phyloP scores from a whole-genome alignment of 257 asterid species.

The Ilex aquifolium region DNA sequence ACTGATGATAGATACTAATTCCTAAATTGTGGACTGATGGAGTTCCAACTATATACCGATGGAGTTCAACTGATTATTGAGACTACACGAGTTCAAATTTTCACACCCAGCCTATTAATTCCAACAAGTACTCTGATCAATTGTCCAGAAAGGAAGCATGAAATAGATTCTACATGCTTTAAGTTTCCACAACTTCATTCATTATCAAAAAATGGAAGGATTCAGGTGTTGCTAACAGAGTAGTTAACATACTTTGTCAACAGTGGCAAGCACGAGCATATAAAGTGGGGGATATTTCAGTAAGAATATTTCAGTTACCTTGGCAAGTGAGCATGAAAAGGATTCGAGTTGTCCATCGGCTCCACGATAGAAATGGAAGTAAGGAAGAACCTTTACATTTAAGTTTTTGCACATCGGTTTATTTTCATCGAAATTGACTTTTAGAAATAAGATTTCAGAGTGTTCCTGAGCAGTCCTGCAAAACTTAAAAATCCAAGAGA shows the following conservation, averaged over 20 bases:
- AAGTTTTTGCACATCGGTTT: constrained; percentile 88
- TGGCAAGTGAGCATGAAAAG: constrained; percentile 90
- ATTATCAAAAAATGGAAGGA: too few species aligned
- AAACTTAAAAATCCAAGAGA: constrained; percentile 38
- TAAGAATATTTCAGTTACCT: constrained; percentile 38
- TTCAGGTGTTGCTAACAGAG: not conserved
- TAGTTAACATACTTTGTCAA: not conserved
- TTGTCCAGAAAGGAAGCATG: too few species aligned
- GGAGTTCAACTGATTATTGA: too few species aligned
- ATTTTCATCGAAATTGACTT: constrained; percentile 85
- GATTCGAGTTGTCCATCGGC: constrained; percentile 91
- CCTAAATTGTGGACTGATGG: too few species aligned
- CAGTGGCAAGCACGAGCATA: not conserved
- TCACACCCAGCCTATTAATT: too few species aligned
- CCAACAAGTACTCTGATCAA: too few species aligned
- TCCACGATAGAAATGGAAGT: constrained; percentile 93
- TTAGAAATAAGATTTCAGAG: constrained; percentile 69
- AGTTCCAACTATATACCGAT: too few species aligned
- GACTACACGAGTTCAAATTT: too few species aligned
- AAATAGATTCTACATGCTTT: too few species aligned
- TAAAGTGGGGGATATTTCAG: not conserved
- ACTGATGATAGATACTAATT: too few species aligned
- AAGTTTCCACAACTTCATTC: too few species aligned
- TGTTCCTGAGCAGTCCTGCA: constrained; percentile 75
- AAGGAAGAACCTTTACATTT: constrained; percentile 90